Evolutionary conservation across 768 basidiomycete genomes (phyloP), one percentile per base, ranked within the genome.

Genomic region (Boletus eberwhitei): DNA sequence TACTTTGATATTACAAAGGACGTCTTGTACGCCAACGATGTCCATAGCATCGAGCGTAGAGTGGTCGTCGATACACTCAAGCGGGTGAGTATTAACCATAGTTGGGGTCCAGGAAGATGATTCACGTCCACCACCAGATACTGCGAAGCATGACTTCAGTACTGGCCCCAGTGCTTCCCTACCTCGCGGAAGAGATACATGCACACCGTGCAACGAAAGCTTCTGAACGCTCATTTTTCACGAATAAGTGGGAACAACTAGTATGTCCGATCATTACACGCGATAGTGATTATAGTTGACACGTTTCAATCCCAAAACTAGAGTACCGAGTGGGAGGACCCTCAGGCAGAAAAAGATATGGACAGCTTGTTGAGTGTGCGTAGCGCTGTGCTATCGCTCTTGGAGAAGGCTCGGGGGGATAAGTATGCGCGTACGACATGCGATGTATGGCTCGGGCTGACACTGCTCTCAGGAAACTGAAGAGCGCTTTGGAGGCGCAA

Each of bases 1-100:
- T 98, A 98, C 71, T 91, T 98, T 58, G 93, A 95, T 64, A 85
- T 90, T 46, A 90, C 85, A 34, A 97, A 97, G 69, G 96, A 98
- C 69, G 79, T 80, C 42, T 73, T 99, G 11, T 98, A 99, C 64
- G 90, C 91, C 34, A 79, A 90, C 61, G 65, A 73, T 9, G 51
- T 71, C 3, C 61, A 76, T 21, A 80, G 80, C 54, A 60, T 69
- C 3, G 77, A 83, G 39, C 84, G 96, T 14, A 76, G 82, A 46
- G 81, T 80, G 1, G 78, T 90, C 14, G 68, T 93, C 8, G 83
- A 86, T 5, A 87, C 90, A 2, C 75, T 97, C 13, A 78, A 84
- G 54, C 78, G 86, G 66, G 93, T 91, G 41, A 58, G 76, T 32
- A 5, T 8, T 9, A 2, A 14, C 12, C 8, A 17, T n/a, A 4